Evolutionary conservation across 805 yeast species (phyloP).

Genomic region (Schizosaccharomyces lindneri): DNA sequence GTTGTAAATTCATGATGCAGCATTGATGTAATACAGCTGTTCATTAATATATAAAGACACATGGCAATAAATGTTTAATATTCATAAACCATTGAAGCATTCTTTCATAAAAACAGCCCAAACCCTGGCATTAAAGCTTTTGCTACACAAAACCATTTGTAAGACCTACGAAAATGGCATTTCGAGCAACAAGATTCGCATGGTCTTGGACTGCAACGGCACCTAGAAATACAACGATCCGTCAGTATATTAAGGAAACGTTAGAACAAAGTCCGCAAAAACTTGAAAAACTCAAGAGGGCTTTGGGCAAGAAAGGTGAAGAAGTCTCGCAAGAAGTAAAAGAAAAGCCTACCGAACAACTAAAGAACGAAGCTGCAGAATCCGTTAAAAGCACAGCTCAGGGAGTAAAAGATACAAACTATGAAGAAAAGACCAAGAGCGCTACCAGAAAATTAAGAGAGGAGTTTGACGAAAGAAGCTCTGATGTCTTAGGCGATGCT

Average conservation of each 20-base stretch:
- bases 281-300: not conserved
- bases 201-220: not conserved
- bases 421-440: not conserved
- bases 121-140: too few relatives aligned
- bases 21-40: too few relatives aligned
- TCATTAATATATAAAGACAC: too few relatives aligned
- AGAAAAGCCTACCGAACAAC: not conserved
- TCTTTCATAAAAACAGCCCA: too few relatives aligned
- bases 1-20: too few relatives aligned
- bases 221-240: not conserved
- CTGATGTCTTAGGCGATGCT: not conserved
- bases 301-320: not conserved
- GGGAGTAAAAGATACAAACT: not conserved
- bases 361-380: not conserved
- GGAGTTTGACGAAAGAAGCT: not conserved
- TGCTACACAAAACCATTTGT: too few relatives aligned
- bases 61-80: too few relatives aligned
- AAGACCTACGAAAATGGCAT: not conserved
- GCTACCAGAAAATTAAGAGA: not conserved
- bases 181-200: not conserved
- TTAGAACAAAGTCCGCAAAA: not conserved
- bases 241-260: not conserved
- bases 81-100: too few relatives aligned
- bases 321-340: not conserved
- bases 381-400: not conserved